A percentile compares a stretch with the other conserved stretches of the same genome.
These are phyloP conservation scores for Beta corolliflora DNA, from an alignment of 179 eudicot genomes.

Conservation along the genomic window DNA sequence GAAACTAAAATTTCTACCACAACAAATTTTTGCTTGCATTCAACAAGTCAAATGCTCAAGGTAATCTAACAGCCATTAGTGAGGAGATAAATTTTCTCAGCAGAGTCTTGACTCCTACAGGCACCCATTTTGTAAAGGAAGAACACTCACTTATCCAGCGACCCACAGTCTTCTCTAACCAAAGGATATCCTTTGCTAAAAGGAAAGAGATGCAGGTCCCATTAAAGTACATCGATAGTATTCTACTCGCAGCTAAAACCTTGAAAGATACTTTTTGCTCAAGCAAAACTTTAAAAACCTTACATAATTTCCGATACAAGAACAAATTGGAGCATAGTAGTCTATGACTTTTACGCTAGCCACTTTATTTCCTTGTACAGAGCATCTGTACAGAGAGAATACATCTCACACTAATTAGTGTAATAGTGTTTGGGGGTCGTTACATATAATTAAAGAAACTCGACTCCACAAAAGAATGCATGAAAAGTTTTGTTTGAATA, in stretches of 20 bases:
- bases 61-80: background rate
- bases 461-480: too few relatives aligned
- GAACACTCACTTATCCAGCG: background rate
- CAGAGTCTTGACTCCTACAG: background rate
- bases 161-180: background rate
- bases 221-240: background rate
- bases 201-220: background rate
- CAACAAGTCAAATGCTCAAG: background rate
- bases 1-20: conserved; percentile 1
- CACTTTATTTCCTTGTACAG: too few relatives aligned
- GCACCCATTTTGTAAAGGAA: background rate
- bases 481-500: too few relatives aligned
- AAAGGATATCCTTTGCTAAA: background rate
- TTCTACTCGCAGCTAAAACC: background rate
- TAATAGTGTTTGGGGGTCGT: too few relatives aligned
- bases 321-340: too few relatives aligned
- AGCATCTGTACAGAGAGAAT: too few relatives aligned
- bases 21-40: background rate
- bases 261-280: too few relatives aligned
- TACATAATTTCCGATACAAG: too few relatives aligned
- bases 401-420: too few relatives aligned
- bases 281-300: too few relatives aligned
- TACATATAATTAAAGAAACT: too few relatives aligned
- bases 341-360: too few relatives aligned
- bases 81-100: background rate